Evolutionary conservation across 352 stramenopile species (phyloP).

Genomic region (Globisporangium spinosum): DNA sequence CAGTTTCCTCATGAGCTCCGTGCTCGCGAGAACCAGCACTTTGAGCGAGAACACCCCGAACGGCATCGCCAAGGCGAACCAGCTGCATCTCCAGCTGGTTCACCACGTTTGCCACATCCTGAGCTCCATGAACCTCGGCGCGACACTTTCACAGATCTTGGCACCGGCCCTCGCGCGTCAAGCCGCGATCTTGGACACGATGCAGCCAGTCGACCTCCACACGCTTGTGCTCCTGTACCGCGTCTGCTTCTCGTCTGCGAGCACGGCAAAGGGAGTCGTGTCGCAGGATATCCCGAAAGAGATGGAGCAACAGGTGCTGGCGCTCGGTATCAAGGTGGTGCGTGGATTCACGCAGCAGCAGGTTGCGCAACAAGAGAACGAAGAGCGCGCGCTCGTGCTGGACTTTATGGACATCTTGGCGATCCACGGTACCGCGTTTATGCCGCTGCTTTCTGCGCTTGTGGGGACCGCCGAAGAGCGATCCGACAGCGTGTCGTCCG

Average conservation of each 20-base stretch:
- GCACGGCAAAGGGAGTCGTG: conserved; percentile 17
- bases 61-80: conserved; percentile 24
- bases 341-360: neutral
- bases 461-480: conserved; percentile 13
- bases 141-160: conserved; percentile 66
- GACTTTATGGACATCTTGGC: conserved; percentile 24
- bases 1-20: conserved; percentile 76
- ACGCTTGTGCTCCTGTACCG: conserved; percentile 60
- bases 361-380: neutral
- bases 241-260: conserved; percentile 46
- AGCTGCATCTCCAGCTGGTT: conserved; percentile 49
- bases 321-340: conserved; percentile 16
- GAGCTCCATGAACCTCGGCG: conserved; percentile 60
- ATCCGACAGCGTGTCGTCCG: conserved; percentile 10
- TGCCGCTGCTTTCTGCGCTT: conserved; percentile 22
- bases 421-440: conserved; percentile 15
- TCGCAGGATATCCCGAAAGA: conserved; percentile 38
- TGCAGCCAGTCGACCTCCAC: conserved; percentile 48
- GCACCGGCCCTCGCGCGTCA: conserved; percentile 55
- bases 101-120: conserved; percentile 65
- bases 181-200: conserved; percentile 26
- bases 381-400: conserved; percentile 20
- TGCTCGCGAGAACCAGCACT: conserved; percentile 37
- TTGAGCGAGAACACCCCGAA: conserved; percentile 8
- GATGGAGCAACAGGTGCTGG: conserved; percentile 38